phyloP scores from a whole-genome alignment of 2,329 filamentous ascomycete genomes.

The Microcyclospora pomicola region DNA sequence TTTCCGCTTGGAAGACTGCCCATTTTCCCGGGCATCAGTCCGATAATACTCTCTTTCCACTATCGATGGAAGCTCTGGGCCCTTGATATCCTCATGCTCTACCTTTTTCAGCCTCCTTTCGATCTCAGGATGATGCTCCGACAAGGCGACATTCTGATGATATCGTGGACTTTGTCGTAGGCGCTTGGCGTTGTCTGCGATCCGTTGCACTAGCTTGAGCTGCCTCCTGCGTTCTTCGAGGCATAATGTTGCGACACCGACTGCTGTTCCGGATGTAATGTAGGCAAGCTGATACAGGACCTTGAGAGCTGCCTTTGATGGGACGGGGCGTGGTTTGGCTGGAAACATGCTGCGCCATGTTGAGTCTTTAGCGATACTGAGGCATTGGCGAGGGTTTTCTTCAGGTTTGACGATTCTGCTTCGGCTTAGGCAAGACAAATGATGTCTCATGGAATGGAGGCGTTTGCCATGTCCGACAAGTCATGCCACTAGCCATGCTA shows the following conservation, averaged over 20 bases:
- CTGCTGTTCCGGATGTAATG: conserved; percentile 25
- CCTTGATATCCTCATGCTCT: conserved; percentile 2
- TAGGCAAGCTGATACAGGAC: conserved; percentile 26
- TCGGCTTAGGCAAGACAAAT: no score
- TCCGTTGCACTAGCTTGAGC: conserved; percentile 20
- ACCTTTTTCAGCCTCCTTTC: not conserved
- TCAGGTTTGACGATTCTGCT: no score
- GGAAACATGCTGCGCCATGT: conserved; percentile 19
- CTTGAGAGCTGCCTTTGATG: conserved; percentile 22
- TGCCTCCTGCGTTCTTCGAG: conserved; percentile 23
- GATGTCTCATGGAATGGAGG: no score
- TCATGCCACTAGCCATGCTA: no score
- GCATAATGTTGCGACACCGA: conserved; percentile 21
- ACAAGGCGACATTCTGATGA: conserved; percentile 10
- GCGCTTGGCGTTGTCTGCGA: conserved; percentile 23
- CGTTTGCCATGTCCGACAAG: no score
- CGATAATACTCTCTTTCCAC: conserved; percentile 15
- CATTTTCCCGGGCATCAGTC: no score
- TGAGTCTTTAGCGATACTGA: no score
- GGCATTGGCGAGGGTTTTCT: no score
- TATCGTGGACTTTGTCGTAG: conserved; percentile 19
- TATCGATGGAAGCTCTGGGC: conserved; percentile 14
- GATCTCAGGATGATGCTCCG: conserved; percentile 1
- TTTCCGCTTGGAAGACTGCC: no score
- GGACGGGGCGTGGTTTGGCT: conserved; percentile 19